Conservation (phyloP, 1,139 yeast species). For the Kodamaea ohmeri region DNA sequence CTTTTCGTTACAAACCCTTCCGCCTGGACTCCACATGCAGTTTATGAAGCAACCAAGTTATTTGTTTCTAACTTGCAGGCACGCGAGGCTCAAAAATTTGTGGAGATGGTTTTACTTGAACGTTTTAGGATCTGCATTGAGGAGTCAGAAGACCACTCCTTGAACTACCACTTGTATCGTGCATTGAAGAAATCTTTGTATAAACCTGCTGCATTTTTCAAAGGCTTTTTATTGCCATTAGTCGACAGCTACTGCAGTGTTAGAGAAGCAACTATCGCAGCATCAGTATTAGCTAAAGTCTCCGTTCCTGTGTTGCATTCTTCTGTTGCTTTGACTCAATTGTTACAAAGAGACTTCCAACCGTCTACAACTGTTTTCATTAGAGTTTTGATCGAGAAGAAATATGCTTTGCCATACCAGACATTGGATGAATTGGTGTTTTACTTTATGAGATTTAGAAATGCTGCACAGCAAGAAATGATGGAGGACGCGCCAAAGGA, state of each 20-base stretch:
- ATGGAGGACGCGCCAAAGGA: slow-evolving; percentile 28
- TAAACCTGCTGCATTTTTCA: slow-evolving; percentile 97
- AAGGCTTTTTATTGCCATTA: slow-evolving; percentile 89
- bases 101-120: slow-evolving; percentile 72
- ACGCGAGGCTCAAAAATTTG: slow-evolving; percentile 82
- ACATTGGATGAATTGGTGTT: slow-evolving; percentile 94
- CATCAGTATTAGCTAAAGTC: slow-evolving; percentile 83
- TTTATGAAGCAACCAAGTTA: slow-evolving; percentile 89
- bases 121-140: slow-evolving; percentile 83
- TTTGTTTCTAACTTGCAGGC: slow-evolving; percentile 89
- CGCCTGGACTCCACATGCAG: slow-evolving; percentile 94
- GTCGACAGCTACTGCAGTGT: slow-evolving; percentile 82
- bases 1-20: slow-evolving; percentile 90
- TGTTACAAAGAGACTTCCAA: slow-evolving; percentile 77
- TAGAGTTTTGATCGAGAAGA: slow-evolving; percentile 84
- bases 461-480: slow-evolving; percentile 42
- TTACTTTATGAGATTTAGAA: slow-evolving; percentile 87
- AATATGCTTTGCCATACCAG: slow-evolving; percentile 94
- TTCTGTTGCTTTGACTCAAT: slow-evolving; percentile 86
- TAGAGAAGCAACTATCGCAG: slow-evolving; percentile 93
- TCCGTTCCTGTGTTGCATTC: slow-evolving; percentile 95
- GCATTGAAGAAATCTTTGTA: slow-evolving; percentile 88
- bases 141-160: slow-evolving; percentile 63
- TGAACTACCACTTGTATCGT: slow-evolving; percentile 89
- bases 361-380: slow-evolving; percentile 92